phyloP scores from a whole-genome alignment of 768 basidiomycete genomes.

The Tricholoma saponaceum region DNA sequence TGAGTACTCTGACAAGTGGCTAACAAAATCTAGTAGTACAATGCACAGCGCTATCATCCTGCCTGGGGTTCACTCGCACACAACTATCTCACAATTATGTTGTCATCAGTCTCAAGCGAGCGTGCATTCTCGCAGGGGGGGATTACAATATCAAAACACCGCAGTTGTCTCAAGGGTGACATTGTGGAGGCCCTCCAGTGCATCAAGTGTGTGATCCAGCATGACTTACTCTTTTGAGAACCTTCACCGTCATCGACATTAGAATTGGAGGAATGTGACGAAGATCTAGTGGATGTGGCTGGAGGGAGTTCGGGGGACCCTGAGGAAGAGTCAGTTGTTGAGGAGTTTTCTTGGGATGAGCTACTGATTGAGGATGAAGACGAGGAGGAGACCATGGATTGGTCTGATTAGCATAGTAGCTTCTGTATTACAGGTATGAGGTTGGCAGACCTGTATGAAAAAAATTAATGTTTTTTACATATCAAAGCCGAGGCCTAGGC shows the following conservation, averaged over 20 bases:
- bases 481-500: not conserved
- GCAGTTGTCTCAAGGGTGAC: slow-evolving; percentile 27
- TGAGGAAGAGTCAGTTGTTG: not conserved
- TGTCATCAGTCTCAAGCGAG: slow-evolving; percentile 31
- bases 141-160: slow-evolving; percentile 31
- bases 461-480: not conserved
- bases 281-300: not conserved
- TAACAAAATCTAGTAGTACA: not conserved
- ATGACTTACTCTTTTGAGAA: slow-evolving; percentile 21
- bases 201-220: slow-evolving; percentile 16
- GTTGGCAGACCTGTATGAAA: not conserved
- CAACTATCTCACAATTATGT: slow-evolving; percentile 34
- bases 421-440: too few species aligned
- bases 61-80: slow-evolving; percentile 30
- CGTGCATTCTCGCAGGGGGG: slow-evolving; percentile 34
- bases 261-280: not conserved
- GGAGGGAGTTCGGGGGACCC: not conserved
- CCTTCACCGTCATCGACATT: not conserved
- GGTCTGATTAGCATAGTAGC: not conserved
- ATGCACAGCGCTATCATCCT: slow-evolving; percentile 12
- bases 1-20: slow-evolving; percentile 13
- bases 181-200: slow-evolving; percentile 29
- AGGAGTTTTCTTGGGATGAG: not conserved
- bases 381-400: not conserved
- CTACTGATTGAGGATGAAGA: not conserved